Conservation (phyloP, 148 eudicot species). For the Rhododendron griersonianum region DNA sequence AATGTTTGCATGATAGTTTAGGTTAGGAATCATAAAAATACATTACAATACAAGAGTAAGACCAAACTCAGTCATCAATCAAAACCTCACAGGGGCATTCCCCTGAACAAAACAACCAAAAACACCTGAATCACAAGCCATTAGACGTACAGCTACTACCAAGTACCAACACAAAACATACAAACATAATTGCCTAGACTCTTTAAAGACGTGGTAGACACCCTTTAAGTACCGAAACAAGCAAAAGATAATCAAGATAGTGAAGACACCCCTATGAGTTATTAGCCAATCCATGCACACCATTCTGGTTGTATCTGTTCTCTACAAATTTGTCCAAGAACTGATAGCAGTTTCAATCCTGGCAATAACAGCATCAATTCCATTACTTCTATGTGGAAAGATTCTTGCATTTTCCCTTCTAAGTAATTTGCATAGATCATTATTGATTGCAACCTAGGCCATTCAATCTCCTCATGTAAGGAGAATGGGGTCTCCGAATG, state of each 20-base stretch:
- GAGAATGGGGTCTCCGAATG: background rate
- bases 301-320: background rate
- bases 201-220: background rate
- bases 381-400: background rate
- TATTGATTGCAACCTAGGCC: background rate
- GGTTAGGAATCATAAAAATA: too few species aligned
- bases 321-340: background rate
- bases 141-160: background rate
- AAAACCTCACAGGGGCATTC: background rate
- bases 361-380: background rate
- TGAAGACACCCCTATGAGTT: background rate
- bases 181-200: background rate
- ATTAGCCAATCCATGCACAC: background rate
- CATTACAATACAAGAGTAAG: too few species aligned
- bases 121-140: background rate
- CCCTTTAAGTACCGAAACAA: background rate
- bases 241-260: background rate
- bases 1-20: too few species aligned
- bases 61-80: too few species aligned
- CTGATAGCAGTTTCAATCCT: background rate
- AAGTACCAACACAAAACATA: background rate
- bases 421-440: background rate
- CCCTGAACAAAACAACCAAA: background rate
- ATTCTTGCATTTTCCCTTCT: background rate
- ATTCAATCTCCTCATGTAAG: background rate